A percentile compares a stretch with the other conserved stretches of the same genome.
phyloP scores from a whole-genome alignment of 768 basidiomycete genomes.

The Pilatotrama ljubarskyi region DNA sequence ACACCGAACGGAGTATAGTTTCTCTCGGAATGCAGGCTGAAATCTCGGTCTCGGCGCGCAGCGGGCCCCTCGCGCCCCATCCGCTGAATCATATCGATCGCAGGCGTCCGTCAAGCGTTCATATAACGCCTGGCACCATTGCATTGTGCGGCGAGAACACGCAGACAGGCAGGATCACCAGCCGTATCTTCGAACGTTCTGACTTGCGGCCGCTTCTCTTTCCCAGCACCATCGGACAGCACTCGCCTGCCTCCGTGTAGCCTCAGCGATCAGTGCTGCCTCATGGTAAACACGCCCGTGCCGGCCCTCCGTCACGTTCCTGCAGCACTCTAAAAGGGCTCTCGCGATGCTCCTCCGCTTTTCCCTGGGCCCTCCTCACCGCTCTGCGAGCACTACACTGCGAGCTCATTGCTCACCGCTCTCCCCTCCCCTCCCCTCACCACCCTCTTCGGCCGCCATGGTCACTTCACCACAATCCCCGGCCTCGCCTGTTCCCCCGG shows the following conservation, averaged over 20 bases:
- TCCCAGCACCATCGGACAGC: constrained; percentile 19
- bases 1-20: neutral
- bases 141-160: constrained; percentile 16
- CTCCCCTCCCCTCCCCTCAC: constrained; percentile 9
- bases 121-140: constrained; percentile 9
- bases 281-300: constrained; percentile 38
- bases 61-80: neutral
- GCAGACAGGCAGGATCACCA: constrained; percentile 23
- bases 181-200: constrained; percentile 22
- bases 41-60: neutral
- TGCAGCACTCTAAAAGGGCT: constrained; percentile 29
- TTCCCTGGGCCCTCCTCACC: constrained; percentile 30
- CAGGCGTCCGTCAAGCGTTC: constrained; percentile 16
- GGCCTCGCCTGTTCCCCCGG: constrained; percentile 47
- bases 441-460: constrained; percentile 25
- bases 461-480: constrained; percentile 34
- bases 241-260: constrained; percentile 17
- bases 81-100: constrained; percentile 14
- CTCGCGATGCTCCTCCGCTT: constrained; percentile 17
- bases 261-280: constrained; percentile 27
- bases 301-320: constrained; percentile 34
- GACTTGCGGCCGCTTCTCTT: constrained; percentile 17
- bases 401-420: constrained; percentile 23
- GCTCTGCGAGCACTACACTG: constrained; percentile 26
- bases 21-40: neutral